Evolutionary conservation across 345 rosid species (phyloP).

Genomic region (Rhodomyrtus tomentosa): DNA sequence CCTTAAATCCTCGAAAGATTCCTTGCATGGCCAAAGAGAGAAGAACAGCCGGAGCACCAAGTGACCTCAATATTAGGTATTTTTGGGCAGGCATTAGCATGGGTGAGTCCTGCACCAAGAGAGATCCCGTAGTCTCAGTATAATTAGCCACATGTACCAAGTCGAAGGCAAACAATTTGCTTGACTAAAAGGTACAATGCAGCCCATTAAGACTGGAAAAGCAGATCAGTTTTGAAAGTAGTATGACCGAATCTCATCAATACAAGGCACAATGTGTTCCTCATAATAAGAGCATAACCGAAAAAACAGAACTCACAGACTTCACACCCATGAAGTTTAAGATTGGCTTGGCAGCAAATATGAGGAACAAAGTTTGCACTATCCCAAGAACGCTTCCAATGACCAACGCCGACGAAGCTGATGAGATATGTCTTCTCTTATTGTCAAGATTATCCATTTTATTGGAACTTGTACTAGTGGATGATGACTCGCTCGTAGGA

Average conservation of each 20-base stretch:
- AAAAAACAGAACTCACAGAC: conserved; percentile 31
- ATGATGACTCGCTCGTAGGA: conserved; percentile 1
- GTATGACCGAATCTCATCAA: not conserved
- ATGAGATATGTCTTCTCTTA: conserved; percentile 58
- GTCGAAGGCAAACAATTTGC: not conserved
- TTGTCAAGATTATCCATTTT: conserved; percentile 18
- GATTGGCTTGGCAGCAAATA: conserved; percentile 61
- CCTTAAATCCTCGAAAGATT: conserved; percentile 52
- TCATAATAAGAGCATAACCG: not conserved
- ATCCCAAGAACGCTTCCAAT: conserved; percentile 83
- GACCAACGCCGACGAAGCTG: conserved; percentile 87
- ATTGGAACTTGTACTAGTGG: not conserved
- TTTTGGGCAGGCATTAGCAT: conserved; percentile 39
- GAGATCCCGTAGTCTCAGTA: not conserved
- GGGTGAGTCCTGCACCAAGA: conserved; percentile 41
- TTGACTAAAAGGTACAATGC: not conserved
- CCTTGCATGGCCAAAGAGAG: conserved; percentile 58
- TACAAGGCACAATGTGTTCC: not conserved
- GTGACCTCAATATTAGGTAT: conserved; percentile 47
- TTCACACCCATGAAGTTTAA: conserved; percentile 80
- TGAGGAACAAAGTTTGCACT: conserved; percentile 64
- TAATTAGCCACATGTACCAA: not conserved
- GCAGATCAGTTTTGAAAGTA: not conserved
- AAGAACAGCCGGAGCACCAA: conserved; percentile 53
- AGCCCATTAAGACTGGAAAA: not conserved